Evolutionary conservation across 164 flowering plant species (phyloP).

Genomic region (Macadamia integrifolia): DNA sequence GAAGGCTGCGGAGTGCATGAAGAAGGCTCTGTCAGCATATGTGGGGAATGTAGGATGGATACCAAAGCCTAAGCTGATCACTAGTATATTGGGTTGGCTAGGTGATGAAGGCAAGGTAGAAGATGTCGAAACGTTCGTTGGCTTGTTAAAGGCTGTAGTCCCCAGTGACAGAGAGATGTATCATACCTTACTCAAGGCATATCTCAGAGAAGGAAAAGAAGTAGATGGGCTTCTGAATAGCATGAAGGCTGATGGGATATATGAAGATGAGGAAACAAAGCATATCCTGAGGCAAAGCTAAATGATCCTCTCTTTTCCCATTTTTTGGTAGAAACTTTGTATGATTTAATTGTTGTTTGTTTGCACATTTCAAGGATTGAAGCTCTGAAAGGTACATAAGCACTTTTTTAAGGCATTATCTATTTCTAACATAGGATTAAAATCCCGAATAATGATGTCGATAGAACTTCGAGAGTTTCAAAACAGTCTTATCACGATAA

Average conservation of each 20-base stretch:
- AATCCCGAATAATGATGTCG: no score
- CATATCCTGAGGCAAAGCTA: constrained; percentile 22
- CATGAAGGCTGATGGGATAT: constrained; percentile 47
- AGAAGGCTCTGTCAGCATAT: constrained; percentile 31
- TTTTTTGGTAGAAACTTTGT: no score
- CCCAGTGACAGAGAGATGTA: constrained; percentile 38
- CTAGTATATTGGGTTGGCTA: constrained; percentile 34
- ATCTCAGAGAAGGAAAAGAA: constrained; percentile 33
- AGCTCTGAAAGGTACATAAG: no score
- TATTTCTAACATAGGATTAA: no score
- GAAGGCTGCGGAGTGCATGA: constrained; percentile 46
- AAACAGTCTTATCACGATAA: no score
- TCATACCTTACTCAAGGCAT: constrained; percentile 41
- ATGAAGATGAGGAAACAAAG: constrained; percentile 40
- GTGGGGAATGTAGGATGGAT: constrained; percentile 32
- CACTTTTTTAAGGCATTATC: no score
- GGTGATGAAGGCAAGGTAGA: constrained; percentile 36
- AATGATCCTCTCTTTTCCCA: no score
- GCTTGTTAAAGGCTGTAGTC: constrained; percentile 23
- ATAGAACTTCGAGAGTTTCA: no score
- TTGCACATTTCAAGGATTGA: no score
- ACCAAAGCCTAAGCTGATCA: constrained; percentile 27
- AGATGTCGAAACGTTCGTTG: constrained; percentile 41
- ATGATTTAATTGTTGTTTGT: no score
- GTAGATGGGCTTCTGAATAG: constrained; percentile 29